These are phyloP conservation scores for Dioszegia crocea DNA, from an alignment of 768 basidiomycete genomes.

Conservation along the genomic window DNA sequence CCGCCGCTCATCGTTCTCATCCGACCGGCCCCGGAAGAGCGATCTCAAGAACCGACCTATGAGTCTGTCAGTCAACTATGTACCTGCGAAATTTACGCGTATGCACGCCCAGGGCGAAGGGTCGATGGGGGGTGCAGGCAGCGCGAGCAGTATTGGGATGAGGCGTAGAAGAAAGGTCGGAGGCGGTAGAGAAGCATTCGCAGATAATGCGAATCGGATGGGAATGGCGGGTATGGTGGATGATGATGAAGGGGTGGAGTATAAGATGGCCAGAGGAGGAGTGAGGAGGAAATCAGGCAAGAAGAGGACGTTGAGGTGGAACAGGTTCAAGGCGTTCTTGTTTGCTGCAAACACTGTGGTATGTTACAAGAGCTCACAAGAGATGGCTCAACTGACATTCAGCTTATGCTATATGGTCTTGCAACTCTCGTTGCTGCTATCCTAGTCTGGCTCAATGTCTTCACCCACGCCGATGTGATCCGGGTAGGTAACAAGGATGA, in stretches of 20 bases:
- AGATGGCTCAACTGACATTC: background rate
- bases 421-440: constrained; percentile 63
- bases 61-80: constrained; percentile 63
- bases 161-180: constrained; percentile 54
- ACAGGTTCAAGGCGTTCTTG: constrained; percentile 75
- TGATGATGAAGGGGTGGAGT: constrained; percentile 53
- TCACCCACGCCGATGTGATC: constrained; percentile 65
- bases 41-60: constrained; percentile 15
- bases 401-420: constrained; percentile 64
- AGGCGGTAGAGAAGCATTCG: constrained; percentile 67
- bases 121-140: constrained; percentile 15
- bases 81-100: constrained; percentile 69
- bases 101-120: constrained; percentile 52
- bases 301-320: constrained; percentile 60
- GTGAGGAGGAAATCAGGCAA: constrained; percentile 52
- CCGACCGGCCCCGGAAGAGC: background rate
- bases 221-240: constrained; percentile 57
- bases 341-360: constrained; percentile 64
- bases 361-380: too few species aligned
- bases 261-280: constrained; percentile 51
- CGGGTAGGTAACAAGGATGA: constrained; percentile 66
- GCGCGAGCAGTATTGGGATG: constrained; percentile 25
- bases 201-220: constrained; percentile 58
- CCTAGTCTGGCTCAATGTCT: constrained; percentile 73
- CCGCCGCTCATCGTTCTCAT: constrained; percentile 1